phyloP scores from a whole-genome alignment of 495 filamentous ascomycete species.

The Trichoderma asperelloides region DNA sequence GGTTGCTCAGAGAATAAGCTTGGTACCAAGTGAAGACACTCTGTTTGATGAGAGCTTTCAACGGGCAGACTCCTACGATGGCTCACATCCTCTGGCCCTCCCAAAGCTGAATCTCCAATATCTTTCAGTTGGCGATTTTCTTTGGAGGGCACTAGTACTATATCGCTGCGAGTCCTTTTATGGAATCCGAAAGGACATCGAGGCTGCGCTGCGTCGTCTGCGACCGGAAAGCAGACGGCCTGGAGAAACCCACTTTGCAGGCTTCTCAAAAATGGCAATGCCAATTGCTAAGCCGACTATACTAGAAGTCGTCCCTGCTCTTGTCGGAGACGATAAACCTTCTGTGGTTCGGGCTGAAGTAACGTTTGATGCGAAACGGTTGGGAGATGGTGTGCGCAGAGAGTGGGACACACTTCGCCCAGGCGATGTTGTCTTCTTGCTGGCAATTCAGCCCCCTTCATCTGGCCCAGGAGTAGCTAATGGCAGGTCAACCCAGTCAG shows the following conservation, averaged over 20 bases:
- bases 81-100: conserved; percentile 78
- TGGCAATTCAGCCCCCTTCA: conserved; percentile 57
- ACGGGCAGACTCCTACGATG: conserved; percentile 82
- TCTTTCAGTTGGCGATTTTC: conserved; percentile 86
- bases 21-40: conserved; percentile 73
- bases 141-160: conserved; percentile 85
- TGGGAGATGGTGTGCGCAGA: conserved; percentile 62
- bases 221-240: conserved; percentile 56
- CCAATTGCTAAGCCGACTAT: conserved; percentile 81
- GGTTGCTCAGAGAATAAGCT: conserved; percentile 53
- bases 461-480: conserved; percentile 39
- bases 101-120: conserved; percentile 96
- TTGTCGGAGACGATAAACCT: conserved; percentile 79
- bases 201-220: conserved; percentile 69
- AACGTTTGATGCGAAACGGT: conserved; percentile 70
- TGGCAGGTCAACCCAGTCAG: conserved; percentile 41
- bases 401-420: conserved; percentile 89
- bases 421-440: conserved; percentile 84
- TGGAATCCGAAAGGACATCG: conserved; percentile 84
- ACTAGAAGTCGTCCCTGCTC: conserved; percentile 73
- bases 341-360: conserved; percentile 81
- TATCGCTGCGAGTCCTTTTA: conserved; percentile 91
- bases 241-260: conserved; percentile 63
- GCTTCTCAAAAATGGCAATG: conserved; percentile 87
- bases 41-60: conserved; percentile 83